Base-by-base conservation (phyloP, 345 rosid species). In the Anacardium occidentale region DNA sequence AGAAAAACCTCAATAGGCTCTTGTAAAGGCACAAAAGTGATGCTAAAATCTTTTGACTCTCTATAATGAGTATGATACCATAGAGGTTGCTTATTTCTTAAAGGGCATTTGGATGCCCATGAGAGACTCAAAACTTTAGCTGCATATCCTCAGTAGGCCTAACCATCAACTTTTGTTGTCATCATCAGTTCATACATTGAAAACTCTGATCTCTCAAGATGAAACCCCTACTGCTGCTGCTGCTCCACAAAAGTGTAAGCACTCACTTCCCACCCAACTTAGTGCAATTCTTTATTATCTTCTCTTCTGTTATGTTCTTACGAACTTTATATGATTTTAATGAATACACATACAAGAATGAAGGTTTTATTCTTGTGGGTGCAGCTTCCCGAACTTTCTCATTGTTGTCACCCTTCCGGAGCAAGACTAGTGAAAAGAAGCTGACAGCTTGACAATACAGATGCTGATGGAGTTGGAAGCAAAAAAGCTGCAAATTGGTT, bases 301-400 rank as follows among this genome's bases (percentile, higher is more conserved):
- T 74, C 24, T 66, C 18, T 45, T 58, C 13, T 12, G 25, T 10
- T 10, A 37, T 13, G 5, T 55, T 40, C 34, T 0, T 40, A 70
- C 10, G 7, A 17, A 10, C 12, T 69, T 10, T 12, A 20, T 53
- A 42, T 44, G 25, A 18, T 26, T 70, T 4, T 6, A 24, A 42
- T 10, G 6, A 69, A 69, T 17, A 24, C 24, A 42, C 13, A 55
- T n/a, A 55, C 7, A 7, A 18, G 64, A 32, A n/a, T 26, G 29
- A 55, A 62, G 74, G 45, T 50, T 29, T 40, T 63, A 32, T 47
- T 7, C 2, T 24, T 42, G 25, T 66, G 60, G 34, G 59, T 70
- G 75, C 88, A 90, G 97, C 93, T 83, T 92, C 91, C 68, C 96
- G 95, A 74, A 82, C 80, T 61, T 90, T 94, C 81, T 86, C 97